These are phyloP conservation scores for Pichia nakasei DNA, from an alignment of 805 yeast genomes.

Conservation along the genomic window DNA sequence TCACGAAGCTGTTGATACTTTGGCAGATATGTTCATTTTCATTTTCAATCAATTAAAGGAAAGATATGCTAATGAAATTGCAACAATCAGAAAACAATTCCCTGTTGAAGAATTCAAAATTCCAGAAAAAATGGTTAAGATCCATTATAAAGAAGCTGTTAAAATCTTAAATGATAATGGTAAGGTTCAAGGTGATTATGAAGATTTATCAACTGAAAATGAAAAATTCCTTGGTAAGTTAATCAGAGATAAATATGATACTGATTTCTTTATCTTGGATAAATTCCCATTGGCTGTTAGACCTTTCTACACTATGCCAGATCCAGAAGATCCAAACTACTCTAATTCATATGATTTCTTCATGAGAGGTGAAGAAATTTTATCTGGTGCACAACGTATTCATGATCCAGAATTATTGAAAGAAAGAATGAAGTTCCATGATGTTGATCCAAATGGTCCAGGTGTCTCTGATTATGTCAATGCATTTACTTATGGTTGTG, in stretches of 20 bases:
- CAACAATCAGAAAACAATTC: constrained; percentile 82
- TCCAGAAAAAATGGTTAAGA: constrained; percentile 86
- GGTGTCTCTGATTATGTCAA: constrained; percentile 89
- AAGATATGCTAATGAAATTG: constrained; percentile 79
- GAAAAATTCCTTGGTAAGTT: constrained; percentile 89
- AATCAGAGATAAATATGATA: constrained; percentile 88
- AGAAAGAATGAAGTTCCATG: constrained; percentile 78
- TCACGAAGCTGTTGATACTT: constrained; percentile 68
- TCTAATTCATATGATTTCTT: constrained; percentile 98
- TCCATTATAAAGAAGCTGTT: constrained; percentile 88
- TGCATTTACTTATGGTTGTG: constrained; percentile 90
- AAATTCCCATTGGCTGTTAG: constrained; percentile 95
- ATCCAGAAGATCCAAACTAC: constrained; percentile 81
- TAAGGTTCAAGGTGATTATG: constrained; percentile 75
- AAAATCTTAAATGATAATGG: constrained; percentile 80
- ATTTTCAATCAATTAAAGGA: constrained; percentile 76
- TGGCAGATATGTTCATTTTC: constrained; percentile 66
- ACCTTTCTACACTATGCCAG: constrained; percentile 99
- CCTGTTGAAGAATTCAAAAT: constrained; percentile 97
- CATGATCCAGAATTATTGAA: constrained; percentile 82
- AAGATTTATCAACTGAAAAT: constrained; percentile 88
- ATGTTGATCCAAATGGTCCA: constrained; percentile 66
- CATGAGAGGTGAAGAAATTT: constrained; percentile 99
- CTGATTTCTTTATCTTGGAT: constrained; percentile 96
- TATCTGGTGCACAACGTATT: constrained; percentile 99